Percentiles rank a stretch among this genome's conserved stretches.
Conservation (phyloP, 2,329 filamentous ascomycete genomes). For the Metarhizium rileyi region DNA sequence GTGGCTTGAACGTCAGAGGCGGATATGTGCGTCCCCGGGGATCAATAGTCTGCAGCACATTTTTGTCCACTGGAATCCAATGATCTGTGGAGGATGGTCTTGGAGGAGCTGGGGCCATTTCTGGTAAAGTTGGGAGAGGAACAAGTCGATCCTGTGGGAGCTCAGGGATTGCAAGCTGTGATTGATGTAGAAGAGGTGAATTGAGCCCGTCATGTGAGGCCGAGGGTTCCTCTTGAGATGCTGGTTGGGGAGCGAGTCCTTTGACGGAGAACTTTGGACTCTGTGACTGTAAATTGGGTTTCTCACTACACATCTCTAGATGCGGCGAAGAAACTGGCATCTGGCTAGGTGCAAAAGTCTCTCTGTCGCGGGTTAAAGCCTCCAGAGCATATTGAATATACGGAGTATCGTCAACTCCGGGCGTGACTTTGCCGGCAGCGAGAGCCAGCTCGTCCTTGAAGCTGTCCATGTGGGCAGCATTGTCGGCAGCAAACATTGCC, state of each 20-base stretch:
- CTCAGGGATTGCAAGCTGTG: background rate
- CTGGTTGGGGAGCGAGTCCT: background rate
- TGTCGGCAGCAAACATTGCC: slow-evolving; percentile 27
- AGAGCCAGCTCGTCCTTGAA: slow-evolving; percentile 44
- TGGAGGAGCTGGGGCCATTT: background rate
- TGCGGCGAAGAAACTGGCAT: slow-evolving; percentile 30
- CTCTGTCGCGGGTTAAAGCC: slow-evolving; percentile 67
- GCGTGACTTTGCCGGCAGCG: slow-evolving; percentile 50
- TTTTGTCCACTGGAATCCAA: slow-evolving; percentile 26
- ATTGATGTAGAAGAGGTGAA: background rate
- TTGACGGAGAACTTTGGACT: background rate
- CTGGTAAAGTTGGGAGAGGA: slow-evolving; percentile 2
- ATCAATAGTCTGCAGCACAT: slow-evolving; percentile 25
- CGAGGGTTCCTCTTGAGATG: background rate
- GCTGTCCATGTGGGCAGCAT: slow-evolving; percentile 22
- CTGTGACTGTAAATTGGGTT: slow-evolving; percentile 19
- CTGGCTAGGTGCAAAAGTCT: slow-evolving; percentile 44
- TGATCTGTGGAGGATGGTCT: slow-evolving; percentile 8
- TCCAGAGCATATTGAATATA: slow-evolving; percentile 88
- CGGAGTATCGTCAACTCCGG: slow-evolving; percentile 73
- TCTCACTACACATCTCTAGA: slow-evolving; percentile 21
- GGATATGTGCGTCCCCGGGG: slow-evolving; percentile 30
- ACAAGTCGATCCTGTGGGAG: background rate
- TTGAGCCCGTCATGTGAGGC: background rate
- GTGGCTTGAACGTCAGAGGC: slow-evolving; percentile 59